A percentile compares a stretch with the other conserved stretches of the same genome.
These are phyloP conservation scores for Ogataea pignaliae DNA, from an alignment of 805 yeast genomes.

Conservation along the genomic window DNA sequence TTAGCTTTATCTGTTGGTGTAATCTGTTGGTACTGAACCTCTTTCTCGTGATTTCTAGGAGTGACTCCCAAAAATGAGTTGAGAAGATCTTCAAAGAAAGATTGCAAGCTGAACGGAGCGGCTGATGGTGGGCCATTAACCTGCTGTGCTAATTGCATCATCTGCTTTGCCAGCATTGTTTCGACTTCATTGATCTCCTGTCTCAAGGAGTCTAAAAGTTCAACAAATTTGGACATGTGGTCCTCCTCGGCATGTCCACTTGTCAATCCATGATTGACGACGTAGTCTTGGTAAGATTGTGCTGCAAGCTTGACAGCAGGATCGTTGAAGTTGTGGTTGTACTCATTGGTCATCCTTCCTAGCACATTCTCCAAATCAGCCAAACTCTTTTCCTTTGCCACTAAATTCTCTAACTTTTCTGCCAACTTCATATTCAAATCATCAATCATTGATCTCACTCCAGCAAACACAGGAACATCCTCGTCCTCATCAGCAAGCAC, in stretches of 20 bases:
- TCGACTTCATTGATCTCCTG: conserved; percentile 6
- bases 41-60: not conserved
- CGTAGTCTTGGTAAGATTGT: conserved; percentile 44
- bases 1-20: not conserved
- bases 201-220: conserved; percentile 4
- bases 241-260: conserved; percentile 1
- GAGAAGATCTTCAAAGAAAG: conserved; percentile 8
- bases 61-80: conserved; percentile 21
- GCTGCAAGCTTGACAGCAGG: conserved; percentile 78
- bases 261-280: conserved; percentile 33
- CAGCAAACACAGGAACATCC: not conserved
- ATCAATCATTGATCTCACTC: conserved; percentile 4
- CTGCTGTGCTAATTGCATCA: not conserved
- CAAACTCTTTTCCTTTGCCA: conserved; percentile 15
- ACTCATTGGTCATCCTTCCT: conserved; percentile 46
- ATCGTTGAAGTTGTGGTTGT: conserved; percentile 83
- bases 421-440: conserved; percentile 4
- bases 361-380: conserved; percentile 43
- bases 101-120: not conserved
- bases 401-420: conserved; percentile 5
- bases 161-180: conserved; percentile 1
- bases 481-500: not conserved
- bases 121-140: no score
- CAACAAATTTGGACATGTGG: conserved; percentile 1
- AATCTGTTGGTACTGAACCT: not conserved